Percentiles rank a stretch among this genome's conserved stretches.
Evolutionary conservation across 495 filamentous ascomycete genomes (phyloP).

Genomic region (Achaetomiella virescens): DNA sequence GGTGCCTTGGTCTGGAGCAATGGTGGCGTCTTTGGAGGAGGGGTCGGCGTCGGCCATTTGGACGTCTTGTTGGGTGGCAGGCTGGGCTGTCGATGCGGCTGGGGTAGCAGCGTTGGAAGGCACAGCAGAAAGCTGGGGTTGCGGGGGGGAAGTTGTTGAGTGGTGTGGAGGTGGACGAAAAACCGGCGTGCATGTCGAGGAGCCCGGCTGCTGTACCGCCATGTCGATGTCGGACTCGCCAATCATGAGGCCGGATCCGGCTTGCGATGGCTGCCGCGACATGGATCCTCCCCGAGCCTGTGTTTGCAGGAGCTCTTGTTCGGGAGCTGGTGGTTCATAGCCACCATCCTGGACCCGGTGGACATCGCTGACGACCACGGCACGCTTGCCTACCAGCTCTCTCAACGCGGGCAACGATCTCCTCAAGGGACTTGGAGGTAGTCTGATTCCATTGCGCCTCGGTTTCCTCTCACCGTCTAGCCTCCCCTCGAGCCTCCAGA

Average conservation of each 20-base stretch:
- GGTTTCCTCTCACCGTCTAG: constrained; percentile 50
- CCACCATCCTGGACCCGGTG: constrained; percentile 63
- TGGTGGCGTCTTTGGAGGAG: constrained; percentile 17
- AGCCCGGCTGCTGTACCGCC: constrained; percentile 55
- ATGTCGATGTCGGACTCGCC: constrained; percentile 59
- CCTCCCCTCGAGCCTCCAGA: constrained; percentile 59
- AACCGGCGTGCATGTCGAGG: constrained; percentile 54
- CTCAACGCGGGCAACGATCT: constrained; percentile 55
- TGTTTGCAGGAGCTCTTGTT: constrained; percentile 28
- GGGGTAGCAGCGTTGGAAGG: constrained; percentile 45
- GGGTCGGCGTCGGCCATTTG: constrained; percentile 32
- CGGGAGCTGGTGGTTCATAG: constrained; percentile 52
- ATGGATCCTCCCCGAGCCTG: constrained; percentile 21
- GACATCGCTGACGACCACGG: constrained; percentile 54
- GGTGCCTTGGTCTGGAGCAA: constrained; percentile 36
- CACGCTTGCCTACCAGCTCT: constrained; percentile 48
- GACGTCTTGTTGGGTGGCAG: constrained; percentile 17
- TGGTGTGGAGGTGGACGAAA: constrained; percentile 47
- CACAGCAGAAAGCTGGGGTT: constrained; percentile 34
- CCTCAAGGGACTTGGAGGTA: constrained; percentile 51
- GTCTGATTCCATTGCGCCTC: constrained; percentile 35
- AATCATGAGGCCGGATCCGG: constrained; percentile 46
- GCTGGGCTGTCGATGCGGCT: constrained; percentile 16
- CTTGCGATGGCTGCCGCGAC: constrained; percentile 43
- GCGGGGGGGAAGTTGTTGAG: constrained; percentile 41